Percentiles rank a stretch among this genome's conserved stretches.
phyloP scores from a whole-genome alignment of 331 rosid species.

The Cydonia oblonga region DNA sequence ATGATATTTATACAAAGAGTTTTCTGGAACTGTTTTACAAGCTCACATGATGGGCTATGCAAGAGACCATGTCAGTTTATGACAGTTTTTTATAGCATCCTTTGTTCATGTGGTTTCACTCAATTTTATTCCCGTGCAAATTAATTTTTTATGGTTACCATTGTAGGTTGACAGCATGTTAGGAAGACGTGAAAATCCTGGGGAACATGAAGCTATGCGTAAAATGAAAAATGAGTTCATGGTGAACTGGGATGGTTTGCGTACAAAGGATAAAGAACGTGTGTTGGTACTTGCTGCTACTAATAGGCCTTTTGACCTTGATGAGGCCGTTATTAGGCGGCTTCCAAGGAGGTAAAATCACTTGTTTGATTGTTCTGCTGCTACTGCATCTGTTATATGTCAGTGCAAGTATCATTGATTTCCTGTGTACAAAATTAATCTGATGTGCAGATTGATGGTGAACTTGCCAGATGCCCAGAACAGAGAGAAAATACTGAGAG shows the following conservation, averaged over 20 bases:
- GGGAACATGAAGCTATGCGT: constrained; percentile 97
- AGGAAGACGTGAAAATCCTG: constrained; percentile 91
- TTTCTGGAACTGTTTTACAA: not conserved
- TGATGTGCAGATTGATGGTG: constrained; percentile 72
- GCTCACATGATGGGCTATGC: not conserved
- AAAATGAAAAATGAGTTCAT: constrained; percentile 97
- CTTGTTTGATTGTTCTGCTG: not conserved
- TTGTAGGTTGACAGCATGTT: constrained; percentile 95
- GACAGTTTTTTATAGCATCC: not conserved
- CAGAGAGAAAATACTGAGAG: constrained; percentile 71
- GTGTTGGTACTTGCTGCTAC: constrained; percentile 95
- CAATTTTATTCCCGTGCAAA: not conserved
- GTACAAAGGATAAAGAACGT: constrained; percentile 89
- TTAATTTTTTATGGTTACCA: not conserved
- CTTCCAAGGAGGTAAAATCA: constrained; percentile 73
- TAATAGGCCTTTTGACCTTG: constrained; percentile 94
- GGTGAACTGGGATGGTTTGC: constrained; percentile 98
- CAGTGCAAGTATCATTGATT: not conserved
- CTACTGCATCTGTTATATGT: not conserved
- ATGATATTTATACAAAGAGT: not conserved
- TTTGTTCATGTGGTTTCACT: not conserved
- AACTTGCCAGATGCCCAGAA: constrained; percentile 76
- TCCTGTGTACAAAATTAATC: not conserved
- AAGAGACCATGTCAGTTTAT: not conserved
- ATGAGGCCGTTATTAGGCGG: constrained; percentile 96